Percentiles rank a stretch among this genome's conserved stretches.
phyloP scores from a whole-genome alignment of 106 monocot genomes.

The Cymbidium sinense region DNA sequence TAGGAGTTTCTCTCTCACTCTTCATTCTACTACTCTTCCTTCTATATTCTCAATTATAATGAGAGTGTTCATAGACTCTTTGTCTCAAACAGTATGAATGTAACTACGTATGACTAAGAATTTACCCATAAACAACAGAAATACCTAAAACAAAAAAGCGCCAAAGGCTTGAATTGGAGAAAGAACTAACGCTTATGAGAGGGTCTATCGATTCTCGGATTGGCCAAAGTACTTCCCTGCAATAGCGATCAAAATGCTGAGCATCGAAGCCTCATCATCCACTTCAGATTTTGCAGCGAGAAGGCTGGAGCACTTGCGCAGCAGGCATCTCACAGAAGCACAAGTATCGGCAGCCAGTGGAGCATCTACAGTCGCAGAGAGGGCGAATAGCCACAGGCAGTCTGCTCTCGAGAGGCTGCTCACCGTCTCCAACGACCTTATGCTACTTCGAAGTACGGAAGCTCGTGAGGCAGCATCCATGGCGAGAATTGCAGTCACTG shows the following conservation, averaged over 20 bases:
- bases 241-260: constrained; percentile 62
- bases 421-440: constrained; percentile 34
- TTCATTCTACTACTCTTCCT: no score
- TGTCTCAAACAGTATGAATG: no score
- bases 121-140: no score
- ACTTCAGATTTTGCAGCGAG: constrained; percentile 40
- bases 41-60: no score
- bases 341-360: constrained; percentile 69
- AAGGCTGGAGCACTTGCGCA: constrained; percentile 64
- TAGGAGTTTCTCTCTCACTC: no score
- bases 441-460: constrained; percentile 38
- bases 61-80: no score
- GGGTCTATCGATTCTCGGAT: constrained; percentile 29
- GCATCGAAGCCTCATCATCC: constrained; percentile 74
- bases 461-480: constrained; percentile 58
- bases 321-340: constrained; percentile 59
- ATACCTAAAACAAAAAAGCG: no score
- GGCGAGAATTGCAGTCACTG: constrained; percentile 26
- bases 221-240: constrained; percentile 84
- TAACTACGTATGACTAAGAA: no score
- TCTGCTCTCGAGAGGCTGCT: constrained; percentile 37
- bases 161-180: no score
- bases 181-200: no score
- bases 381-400: constrained; percentile 73
- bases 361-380: constrained; percentile 64